These are phyloP conservation scores for Erysiphe neolycopersici DNA, from an alignment of 2,329 filamentous ascomycete species.

Conservation along the genomic window DNA sequence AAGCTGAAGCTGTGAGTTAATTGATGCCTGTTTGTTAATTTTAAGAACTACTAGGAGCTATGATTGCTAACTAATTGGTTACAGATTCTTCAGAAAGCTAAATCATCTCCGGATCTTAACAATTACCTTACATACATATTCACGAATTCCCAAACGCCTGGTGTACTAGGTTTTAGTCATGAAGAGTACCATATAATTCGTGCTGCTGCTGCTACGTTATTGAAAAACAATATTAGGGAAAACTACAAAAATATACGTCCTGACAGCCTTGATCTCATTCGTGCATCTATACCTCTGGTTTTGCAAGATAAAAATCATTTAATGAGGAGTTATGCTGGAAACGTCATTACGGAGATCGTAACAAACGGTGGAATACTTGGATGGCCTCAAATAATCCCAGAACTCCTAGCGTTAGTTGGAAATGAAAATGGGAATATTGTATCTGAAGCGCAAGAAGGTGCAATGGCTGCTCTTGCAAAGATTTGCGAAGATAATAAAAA, in stretches of 20 bases:
- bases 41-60: not conserved
- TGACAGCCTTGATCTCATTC: slow-evolving; percentile 47
- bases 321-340: slow-evolving; percentile 73
- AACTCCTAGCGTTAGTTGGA: slow-evolving; percentile 51
- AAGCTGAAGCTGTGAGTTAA: slow-evolving; percentile 56
- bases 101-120: slow-evolving; percentile 71
- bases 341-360: slow-evolving; percentile 80
- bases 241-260: slow-evolving; percentile 53
- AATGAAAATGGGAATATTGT: slow-evolving; percentile 44
- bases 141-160: slow-evolving; percentile 37
- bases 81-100: slow-evolving; percentile 84
- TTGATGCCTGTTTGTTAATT: not conserved
- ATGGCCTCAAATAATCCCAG: slow-evolving; percentile 75
- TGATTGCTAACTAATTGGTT: slow-evolving; percentile 1
- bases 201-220: slow-evolving; percentile 70
- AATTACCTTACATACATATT: slow-evolving; percentile 91
- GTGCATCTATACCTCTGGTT: slow-evolving; percentile 48
- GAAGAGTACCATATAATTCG: slow-evolving; percentile 50
- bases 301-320: slow-evolving; percentile 59
- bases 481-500: slow-evolving; percentile 92
- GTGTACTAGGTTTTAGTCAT: slow-evolving; percentile 29
- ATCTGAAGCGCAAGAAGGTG: slow-evolving; percentile 59
- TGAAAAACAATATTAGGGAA: slow-evolving; percentile 75
- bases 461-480: slow-evolving; percentile 78
- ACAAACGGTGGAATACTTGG: slow-evolving; percentile 58